These are phyloP conservation scores for Inosperma sp. DNA, from an alignment of 768 basidiomycete species.

Conservation along the genomic window DNA sequence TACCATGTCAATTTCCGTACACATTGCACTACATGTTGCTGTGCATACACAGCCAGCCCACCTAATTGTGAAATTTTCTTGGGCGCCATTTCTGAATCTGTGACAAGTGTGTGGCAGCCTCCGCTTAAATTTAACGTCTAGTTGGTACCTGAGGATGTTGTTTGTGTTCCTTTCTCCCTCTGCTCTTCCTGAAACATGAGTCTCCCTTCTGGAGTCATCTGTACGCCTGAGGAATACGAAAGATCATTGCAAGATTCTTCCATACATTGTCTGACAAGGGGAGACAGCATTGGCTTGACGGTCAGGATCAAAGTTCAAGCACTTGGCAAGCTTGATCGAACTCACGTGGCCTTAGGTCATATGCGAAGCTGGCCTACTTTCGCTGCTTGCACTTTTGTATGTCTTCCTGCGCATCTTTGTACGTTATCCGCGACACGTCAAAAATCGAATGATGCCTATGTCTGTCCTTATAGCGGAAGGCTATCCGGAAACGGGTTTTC, in stretches of 20 bases:
- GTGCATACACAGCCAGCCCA: no score
- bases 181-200: slow-evolving; percentile 1
- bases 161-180: no score
- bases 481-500: slow-evolving; percentile 18
- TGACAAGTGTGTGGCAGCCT: no score
- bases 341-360: background rate
- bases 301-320: background rate
- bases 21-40: no score
- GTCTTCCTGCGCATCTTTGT: slow-evolving; percentile 1
- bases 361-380: background rate
- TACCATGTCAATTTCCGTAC: no score
- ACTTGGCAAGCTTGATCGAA: background rate
- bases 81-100: no score
- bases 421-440: slow-evolving; percentile 27
- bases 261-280: background rate
- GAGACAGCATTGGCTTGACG: background rate
- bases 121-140: no score
- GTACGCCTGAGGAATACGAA: background rate
- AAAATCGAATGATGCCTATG: no score
- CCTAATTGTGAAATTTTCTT: no score
- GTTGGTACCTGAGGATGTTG: no score
- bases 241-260: background rate
- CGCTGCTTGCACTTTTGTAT: background rate
- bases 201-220: slow-evolving; percentile 2
- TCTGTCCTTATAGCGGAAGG: no score